Evolutionary conservation across 192 early-diverging fungal genomes (phyloP).

Genomic region (Chytriomyces sp.): DNA sequence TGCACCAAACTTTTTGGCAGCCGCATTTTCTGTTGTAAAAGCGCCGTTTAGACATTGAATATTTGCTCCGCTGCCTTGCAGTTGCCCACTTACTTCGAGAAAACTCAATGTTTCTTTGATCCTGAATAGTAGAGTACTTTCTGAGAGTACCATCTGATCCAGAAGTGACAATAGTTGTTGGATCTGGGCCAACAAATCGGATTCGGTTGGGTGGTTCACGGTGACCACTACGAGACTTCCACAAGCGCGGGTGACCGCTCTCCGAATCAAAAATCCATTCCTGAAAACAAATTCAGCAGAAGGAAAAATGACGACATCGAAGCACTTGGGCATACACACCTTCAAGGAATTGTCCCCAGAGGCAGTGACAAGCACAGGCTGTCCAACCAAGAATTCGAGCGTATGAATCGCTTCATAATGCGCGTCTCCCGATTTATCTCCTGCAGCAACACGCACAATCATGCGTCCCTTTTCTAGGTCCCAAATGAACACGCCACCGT

Average conservation of each 20-base stretch:
- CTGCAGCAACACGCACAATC: conserved; percentile 43
- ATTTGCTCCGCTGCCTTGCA: neutral
- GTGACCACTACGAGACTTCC: conserved; percentile 88
- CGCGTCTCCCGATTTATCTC: conserved; percentile 64
- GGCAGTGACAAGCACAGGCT: conserved; percentile 86
- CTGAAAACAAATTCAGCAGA: conserved; percentile 34
- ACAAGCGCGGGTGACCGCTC: conserved; percentile 78
- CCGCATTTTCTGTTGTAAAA: conserved; percentile 42
- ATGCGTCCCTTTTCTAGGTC: conserved; percentile 83
- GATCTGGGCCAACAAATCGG: conserved; percentile 76
- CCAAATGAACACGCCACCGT: conserved; percentile 92
- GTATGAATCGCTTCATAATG: conserved; percentile 81
- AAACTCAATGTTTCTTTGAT: conserved; percentile 82
- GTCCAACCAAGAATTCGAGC: conserved; percentile 78
- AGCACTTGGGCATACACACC: conserved; percentile 38
- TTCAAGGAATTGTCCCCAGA: conserved; percentile 91
- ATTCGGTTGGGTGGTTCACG: conserved; percentile 81
- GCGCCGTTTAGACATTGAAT: neutral
- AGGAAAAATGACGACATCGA: neutral
- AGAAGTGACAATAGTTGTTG: conserved; percentile 75
- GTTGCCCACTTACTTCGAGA: conserved; percentile 60
- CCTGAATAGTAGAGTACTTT: conserved; percentile 81
- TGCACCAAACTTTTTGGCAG: conserved; percentile 64
- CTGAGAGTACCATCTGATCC: conserved; percentile 86
- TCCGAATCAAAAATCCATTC: conserved; percentile 94